phyloP scores from a whole-genome alignment of 2,329 filamentous ascomycete species.

The Monilinia vaccinii-corymbosi region DNA sequence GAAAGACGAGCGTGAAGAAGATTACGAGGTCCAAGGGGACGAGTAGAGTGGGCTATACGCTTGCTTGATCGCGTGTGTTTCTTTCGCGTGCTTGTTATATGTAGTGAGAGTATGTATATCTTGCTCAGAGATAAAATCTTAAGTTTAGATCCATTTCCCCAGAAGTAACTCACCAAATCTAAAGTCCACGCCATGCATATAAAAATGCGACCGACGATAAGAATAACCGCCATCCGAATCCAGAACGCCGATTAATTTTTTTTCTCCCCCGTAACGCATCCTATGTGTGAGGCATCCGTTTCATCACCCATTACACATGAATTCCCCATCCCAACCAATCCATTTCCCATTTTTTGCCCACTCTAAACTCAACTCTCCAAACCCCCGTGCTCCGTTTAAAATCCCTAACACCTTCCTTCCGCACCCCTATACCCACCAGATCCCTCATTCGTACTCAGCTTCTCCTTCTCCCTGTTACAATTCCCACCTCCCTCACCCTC shows the following conservation, averaged over 20 bases:
- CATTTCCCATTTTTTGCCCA: neutral
- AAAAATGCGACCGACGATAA: neutral
- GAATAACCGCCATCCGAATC: neutral
- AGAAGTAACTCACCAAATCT: neutral
- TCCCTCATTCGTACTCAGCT: neutral
- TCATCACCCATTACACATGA: too few species aligned
- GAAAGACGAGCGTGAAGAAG: constrained; percentile 56
- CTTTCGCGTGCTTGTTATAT: neutral
- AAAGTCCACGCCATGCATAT: neutral
- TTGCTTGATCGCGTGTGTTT: neutral
- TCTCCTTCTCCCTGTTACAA: neutral
- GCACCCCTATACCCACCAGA: neutral
- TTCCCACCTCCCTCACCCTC: too few species aligned
- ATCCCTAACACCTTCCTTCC: neutral
- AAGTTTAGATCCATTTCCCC: neutral
- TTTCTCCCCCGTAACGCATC: neutral
- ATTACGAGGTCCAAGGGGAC: constrained; percentile 56
- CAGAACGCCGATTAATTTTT: neutral
- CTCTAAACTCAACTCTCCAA: neutral
- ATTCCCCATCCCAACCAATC: neutral
- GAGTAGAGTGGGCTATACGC: constrained; percentile 40
- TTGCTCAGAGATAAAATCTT: neutral
- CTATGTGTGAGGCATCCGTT: neutral
- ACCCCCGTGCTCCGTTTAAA: neutral
- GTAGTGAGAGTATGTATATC: neutral